Base-by-base conservation (phyloP, 208 protist genomes). In the Wallacemonas sp. region DNA sequence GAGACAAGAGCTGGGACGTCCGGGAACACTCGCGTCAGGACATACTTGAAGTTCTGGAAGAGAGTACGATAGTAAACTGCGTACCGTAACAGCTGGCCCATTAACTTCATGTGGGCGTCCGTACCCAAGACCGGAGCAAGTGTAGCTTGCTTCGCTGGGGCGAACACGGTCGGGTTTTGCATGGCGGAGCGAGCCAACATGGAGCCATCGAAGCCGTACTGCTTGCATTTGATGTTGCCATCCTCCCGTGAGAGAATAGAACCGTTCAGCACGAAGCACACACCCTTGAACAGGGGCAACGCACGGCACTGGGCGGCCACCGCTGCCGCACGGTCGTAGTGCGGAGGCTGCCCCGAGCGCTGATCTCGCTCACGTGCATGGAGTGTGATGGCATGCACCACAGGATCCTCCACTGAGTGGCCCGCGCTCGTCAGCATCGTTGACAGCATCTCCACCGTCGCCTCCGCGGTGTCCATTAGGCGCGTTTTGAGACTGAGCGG, bases 131-230 rank as follows among this genome's bases (percentile, higher is more conserved):
- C n/a, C n/a, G 30, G 4, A 28, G 51, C n/a, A 27, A 9, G 8
- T 34, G 51, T 14, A 24, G 51, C 8, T 38, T 26, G 9, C 14
- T 4, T 19, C 30, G 44, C 8, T 2, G 49, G 36, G 17, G 64
- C 41, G 66, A 99, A 99, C 9, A 97, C 79, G 3, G 84, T 84
- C 36, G 89, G 79, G 72, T 99, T 97, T 49, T 81, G 90, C 71
- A 98, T 73, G 9, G 97, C 98, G n/a, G 94, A 94, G 30, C 98
- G 91, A 9, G 97, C 97, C n/a, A 99, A 78, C 97, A 99, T 98
- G 15, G 85, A 75, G 1, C 68, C 84, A 53, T 95, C 87, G 56
- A 92, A 94, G 12, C 85, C 85, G 72, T 78, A 90, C n/a, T 47
- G 51, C 17, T 42, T 55, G 11, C 73, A 68, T 66, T 88, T 91